Conservation (phyloP, 2,329 filamentous ascomycete species). For the Byssoonygena ceratinophila region DNA sequence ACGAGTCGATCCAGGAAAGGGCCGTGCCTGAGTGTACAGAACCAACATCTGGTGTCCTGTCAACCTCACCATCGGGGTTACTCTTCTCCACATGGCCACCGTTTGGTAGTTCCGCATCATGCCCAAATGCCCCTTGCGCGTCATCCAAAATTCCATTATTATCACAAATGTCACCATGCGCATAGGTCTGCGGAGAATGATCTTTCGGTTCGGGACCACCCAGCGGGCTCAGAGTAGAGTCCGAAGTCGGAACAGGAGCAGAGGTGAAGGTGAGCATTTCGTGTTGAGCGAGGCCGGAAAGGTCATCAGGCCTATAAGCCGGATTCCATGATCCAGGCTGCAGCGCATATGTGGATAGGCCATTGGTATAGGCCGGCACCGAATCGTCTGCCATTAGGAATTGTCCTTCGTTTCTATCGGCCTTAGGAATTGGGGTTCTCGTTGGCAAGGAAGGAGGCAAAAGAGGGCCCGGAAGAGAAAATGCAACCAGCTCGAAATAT, state of each 20-base stretch:
- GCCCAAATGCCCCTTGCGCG: not conserved
- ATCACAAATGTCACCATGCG: not conserved
- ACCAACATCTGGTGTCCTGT: not conserved
- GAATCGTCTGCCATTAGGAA: slow-evolving; percentile 10
- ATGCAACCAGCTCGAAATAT: not conserved
- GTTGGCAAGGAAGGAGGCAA: slow-evolving; percentile 2
- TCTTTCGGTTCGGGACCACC: not conserved
- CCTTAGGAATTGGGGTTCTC: not conserved
- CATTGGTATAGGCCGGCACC: slow-evolving; percentile 2
- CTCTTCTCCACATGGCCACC: not conserved
- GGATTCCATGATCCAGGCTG: slow-evolving; percentile 44
- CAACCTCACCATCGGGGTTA: not conserved
- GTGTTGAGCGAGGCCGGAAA: not conserved
- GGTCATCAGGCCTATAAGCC: slow-evolving; percentile 40
- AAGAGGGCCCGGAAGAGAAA: not conserved
- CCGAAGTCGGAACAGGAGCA: not conserved
- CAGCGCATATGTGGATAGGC: slow-evolving; percentile 7
- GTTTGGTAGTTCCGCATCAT: not conserved
- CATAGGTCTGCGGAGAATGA: not conserved
- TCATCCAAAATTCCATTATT: not conserved
- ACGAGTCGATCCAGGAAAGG: not conserved
- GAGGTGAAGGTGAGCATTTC: not conserved
- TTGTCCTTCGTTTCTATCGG: not conserved
- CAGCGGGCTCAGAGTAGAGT: not conserved
- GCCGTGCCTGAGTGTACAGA: not conserved